A percentile compares a stretch with the other conserved stretches of the same genome.
These are phyloP conservation scores for Calonectria pauciramosa DNA, from an alignment of 2,329 filamentous ascomycete genomes.

Conservation along the genomic window DNA sequence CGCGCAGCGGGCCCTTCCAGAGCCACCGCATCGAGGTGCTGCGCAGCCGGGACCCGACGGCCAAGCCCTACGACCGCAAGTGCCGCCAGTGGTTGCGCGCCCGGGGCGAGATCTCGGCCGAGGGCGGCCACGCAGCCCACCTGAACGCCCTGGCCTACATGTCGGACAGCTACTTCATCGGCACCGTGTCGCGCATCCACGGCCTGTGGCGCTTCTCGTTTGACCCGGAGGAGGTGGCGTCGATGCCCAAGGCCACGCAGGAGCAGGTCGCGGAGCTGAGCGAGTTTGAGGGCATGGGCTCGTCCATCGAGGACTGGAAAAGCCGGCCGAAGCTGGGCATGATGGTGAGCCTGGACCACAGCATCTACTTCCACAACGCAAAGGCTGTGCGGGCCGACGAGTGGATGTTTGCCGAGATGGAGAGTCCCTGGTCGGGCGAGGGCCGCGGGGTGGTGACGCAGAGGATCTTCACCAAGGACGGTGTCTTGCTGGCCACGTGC, in stretches of 20 bases:
- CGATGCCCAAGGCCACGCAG: constrained; percentile 58
- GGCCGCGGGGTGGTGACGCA: constrained; percentile 83
- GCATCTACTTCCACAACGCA: constrained; percentile 77
- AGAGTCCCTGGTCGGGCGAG: constrained; percentile 84
- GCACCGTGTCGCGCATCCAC: constrained; percentile 86
- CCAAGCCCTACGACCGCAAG: constrained; percentile 74
- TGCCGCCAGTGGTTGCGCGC: constrained; percentile 82
- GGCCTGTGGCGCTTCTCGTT: constrained; percentile 81
- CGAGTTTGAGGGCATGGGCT: constrained; percentile 58
- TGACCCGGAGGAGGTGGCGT: constrained; percentile 66
- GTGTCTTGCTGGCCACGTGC: constrained; percentile 82
- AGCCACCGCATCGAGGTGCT: constrained; percentile 59
- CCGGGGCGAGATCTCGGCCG: constrained; percentile 78
- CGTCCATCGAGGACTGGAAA: constrained; percentile 61
- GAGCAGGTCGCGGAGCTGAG: constrained; percentile 54
- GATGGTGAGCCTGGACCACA: constrained; percentile 87
- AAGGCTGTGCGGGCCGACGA: constrained; percentile 72
- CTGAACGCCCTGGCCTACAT: constrained; percentile 93
- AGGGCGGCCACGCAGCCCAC: constrained; percentile 84
- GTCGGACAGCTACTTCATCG: constrained; percentile 93
- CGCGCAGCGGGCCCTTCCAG: constrained; percentile 63
- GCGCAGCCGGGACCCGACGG: constrained; percentile 53
- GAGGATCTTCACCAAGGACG: constrained; percentile 79
- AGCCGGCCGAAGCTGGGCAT: constrained; percentile 77
- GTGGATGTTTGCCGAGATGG: constrained; percentile 86